These are phyloP conservation scores for Leccinum arenicola DNA, from an alignment of 768 basidiomycete genomes.

Conservation along the genomic window DNA sequence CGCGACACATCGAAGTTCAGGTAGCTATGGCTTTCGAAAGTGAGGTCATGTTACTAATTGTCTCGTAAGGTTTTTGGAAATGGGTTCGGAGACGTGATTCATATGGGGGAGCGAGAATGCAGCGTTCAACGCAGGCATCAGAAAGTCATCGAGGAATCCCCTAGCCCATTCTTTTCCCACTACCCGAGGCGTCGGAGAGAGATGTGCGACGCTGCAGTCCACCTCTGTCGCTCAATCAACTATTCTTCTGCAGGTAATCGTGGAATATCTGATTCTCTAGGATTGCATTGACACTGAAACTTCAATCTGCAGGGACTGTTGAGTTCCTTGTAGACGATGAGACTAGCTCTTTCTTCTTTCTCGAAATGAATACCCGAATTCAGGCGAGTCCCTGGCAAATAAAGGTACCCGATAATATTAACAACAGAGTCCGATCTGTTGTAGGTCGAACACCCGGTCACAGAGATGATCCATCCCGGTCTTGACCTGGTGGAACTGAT, in stretches of 20 bases:
- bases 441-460: conserved; percentile 67
- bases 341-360: conserved; percentile 56
- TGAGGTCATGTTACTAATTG: not conserved
- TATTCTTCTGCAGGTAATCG: conserved; percentile 57
- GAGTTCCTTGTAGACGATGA: conserved; percentile 62
- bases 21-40: conserved; percentile 26
- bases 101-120: conserved; percentile 71
- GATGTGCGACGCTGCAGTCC: conserved; percentile 54
- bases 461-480: conserved; percentile 51
- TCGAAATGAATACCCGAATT: conserved; percentile 72
- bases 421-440: not conserved
- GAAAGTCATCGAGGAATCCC: conserved; percentile 70
- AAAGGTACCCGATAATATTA: not conserved
- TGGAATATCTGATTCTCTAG: not conserved
- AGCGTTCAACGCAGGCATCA: conserved; percentile 68
- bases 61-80: conserved; percentile 61
- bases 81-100: conserved; percentile 53
- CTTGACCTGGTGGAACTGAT: conserved; percentile 65
- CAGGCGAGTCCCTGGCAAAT: conserved; percentile 35
- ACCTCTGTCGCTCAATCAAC: conserved; percentile 44
- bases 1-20: conserved; percentile 68
- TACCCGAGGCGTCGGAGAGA: conserved; percentile 43
- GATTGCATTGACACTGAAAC: not conserved
- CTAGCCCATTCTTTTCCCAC: conserved; percentile 52
- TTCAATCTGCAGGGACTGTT: conserved; percentile 47